Base-by-base conservation (phyloP, 345 rosid genomes). In the Combretum micranthum region DNA sequence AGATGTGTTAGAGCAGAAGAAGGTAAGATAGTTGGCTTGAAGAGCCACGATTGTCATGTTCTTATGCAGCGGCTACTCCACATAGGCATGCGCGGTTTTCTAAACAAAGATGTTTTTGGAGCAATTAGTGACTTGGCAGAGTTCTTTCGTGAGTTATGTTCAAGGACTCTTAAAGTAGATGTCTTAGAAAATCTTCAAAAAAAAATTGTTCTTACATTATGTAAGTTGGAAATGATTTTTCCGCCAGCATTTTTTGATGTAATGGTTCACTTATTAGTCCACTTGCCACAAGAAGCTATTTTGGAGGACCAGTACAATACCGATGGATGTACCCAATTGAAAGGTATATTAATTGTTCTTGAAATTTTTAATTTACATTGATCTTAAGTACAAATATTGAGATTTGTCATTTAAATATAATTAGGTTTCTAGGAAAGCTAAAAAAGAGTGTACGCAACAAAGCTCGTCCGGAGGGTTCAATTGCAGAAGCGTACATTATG, bases 1-100 rank as follows among this genome's bases (percentile, higher is more conserved):
- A 12, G 55, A 13, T 59, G 53, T 53, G 53, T 59, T 1, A 52
- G 60, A 12, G 20, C 26, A 6, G 53, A 60, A 20, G 46, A 60
- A 8, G 4, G 52, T 0, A 59, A 66, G 17, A 52, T 59, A 13
- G 13, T 10, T 6, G 32, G 20, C 9, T 12, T 50, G 17, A 65
- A 65, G 46, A 43, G 52, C 18, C 64, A 58, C 42, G 64, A 66
- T 32, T 52, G 52, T 20, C 70, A 66, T 53, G 32, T 66, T 7
- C 13, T 66, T 10, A 17, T 66, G 16, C 26, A 66, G 42, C 39
- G 44, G 8, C 13, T 51, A 13, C 52, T 66, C 16, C 53, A 32
- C 4, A 3, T 66, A 3, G 52, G 53, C 26, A 57, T 59, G 10
- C 12, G 59, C n/a, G 64, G 64, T 11, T 15, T 52, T 22, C 1